A percentile compares a stretch with the other conserved stretches of the same genome.
These are phyloP conservation scores for Moesziomyces globuligerus DNA, from an alignment of 1,284 basidiomycete genomes.

Conservation along the genomic window DNA sequence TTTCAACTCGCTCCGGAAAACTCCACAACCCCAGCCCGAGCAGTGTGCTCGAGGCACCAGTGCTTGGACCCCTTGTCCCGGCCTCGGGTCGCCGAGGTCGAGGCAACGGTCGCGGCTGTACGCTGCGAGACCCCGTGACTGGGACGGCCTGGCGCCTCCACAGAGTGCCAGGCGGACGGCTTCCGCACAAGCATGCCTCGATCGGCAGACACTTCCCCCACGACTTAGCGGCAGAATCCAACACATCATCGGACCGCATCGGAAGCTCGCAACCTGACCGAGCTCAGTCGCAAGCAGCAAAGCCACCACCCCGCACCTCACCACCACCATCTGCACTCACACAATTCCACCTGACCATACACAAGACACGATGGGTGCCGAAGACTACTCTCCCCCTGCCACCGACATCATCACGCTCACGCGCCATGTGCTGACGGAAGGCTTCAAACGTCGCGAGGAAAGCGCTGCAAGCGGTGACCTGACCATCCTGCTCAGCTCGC, in stretches of 20 bases:
- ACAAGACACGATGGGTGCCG: slow-evolving; percentile 38
- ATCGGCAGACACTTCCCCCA: slow-evolving; percentile 11
- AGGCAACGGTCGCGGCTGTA: too few relatives aligned
- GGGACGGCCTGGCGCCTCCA: too few relatives aligned
- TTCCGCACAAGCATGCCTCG: background rate
- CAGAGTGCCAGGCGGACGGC: too few relatives aligned
- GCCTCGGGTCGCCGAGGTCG: too few relatives aligned
- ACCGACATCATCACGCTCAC: slow-evolving; percentile 66
- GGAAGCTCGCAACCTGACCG: slow-evolving; percentile 7
- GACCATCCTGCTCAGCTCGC: slow-evolving; percentile 91
- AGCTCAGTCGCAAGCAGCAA: background rate
- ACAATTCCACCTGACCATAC: background rate
- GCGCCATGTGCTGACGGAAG: slow-evolving; percentile 64
- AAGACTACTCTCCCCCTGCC: slow-evolving; percentile 54
- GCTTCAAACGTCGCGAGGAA: slow-evolving; percentile 43
- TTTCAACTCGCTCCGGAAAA: slow-evolving; percentile 28
- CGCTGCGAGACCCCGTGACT: too few relatives aligned
- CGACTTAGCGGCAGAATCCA: background rate
- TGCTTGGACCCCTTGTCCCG: too few relatives aligned
- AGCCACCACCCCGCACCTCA: background rate
- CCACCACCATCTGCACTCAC: slow-evolving; percentile 1
- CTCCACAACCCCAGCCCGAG: slow-evolving; percentile 19
- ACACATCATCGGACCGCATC: slow-evolving; percentile 20
- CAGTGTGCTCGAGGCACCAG: too few relatives aligned
- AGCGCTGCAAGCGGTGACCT: slow-evolving; percentile 77